phyloP scores from a whole-genome alignment of 106 monocot genomes.

The Gastrodia elata region DNA sequence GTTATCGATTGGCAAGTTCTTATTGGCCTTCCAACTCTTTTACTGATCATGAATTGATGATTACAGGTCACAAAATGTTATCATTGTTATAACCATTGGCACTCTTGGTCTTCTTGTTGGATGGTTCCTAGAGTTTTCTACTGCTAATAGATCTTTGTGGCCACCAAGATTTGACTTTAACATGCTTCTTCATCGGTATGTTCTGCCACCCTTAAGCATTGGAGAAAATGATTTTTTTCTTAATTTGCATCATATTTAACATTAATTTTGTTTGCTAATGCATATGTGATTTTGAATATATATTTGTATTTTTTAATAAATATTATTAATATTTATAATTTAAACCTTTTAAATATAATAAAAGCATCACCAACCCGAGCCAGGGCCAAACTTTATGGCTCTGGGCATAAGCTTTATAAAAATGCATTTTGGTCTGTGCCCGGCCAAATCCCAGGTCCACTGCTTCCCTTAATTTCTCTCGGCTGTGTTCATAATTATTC shows the following conservation, averaged over 20 bases:
- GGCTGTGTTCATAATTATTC: no score
- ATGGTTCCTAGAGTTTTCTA: slow-evolving; percentile 73
- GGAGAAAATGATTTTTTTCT: no score
- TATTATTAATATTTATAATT: no score
- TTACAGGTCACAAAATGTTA: slow-evolving; percentile 69
- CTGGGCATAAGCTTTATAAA: no score
- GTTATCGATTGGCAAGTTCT: neutral
- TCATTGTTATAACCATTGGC: slow-evolving; percentile 77
- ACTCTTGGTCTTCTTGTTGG: slow-evolving; percentile 62
- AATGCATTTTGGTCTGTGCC: no score
- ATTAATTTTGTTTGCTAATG: no score
- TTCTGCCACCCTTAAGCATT: neutral
- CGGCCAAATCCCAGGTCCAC: neutral
- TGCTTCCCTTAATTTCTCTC: no score
- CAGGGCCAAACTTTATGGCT: no score
- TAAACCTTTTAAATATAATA: no score
- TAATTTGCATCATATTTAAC: no score
- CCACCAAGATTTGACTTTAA: slow-evolving; percentile 19
- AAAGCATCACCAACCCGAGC: no score
- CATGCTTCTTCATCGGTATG: slow-evolving; percentile 40
- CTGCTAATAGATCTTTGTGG: slow-evolving; percentile 26
- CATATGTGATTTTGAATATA: no score
- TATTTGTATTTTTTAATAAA: neutral
- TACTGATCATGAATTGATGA: neutral
- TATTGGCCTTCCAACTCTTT: neutral